Evolutionary conservation across 192 early-diverging fungal species (phyloP).

Genomic region (Backusella liffmaniae): DNA sequence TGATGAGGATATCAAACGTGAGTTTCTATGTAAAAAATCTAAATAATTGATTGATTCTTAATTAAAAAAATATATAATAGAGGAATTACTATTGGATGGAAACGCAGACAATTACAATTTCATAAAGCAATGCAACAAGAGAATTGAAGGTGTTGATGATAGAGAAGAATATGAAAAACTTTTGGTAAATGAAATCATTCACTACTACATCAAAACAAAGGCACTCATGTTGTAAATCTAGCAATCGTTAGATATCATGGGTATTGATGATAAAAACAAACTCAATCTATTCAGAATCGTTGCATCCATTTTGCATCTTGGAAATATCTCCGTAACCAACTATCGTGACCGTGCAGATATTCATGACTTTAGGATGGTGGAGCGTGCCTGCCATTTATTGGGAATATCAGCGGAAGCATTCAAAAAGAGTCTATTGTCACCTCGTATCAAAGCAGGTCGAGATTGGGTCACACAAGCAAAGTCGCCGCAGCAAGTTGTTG

Average conservation of each 20-base stretch:
- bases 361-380: slow-evolving; percentile 66
- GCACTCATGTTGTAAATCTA: slow-evolving; percentile 21
- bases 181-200: slow-evolving; percentile 42
- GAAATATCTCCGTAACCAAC: slow-evolving; percentile 85
- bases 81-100: slow-evolving; percentile 19
- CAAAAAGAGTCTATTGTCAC: slow-evolving; percentile 80
- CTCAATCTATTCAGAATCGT: slow-evolving; percentile 78
- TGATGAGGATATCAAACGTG: slow-evolving; percentile 69
- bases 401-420: slow-evolving; percentile 89
- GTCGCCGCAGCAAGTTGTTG: slow-evolving; percentile 81
- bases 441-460: slow-evolving; percentile 90
- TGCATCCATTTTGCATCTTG: slow-evolving; percentile 88
- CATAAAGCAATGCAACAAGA: slow-evolving; percentile 78
- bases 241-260: slow-evolving; percentile 83
- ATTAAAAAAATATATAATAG: neutral
- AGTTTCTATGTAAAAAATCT: neutral
- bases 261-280: slow-evolving; percentile 76
- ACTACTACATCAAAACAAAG: neutral
- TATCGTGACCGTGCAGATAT: slow-evolving; percentile 85
- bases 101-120: slow-evolving; percentile 47
- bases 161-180: slow-evolving; percentile 74
- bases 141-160: slow-evolving; percentile 95
- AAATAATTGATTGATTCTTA: neutral
- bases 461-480: slow-evolving; percentile 95
- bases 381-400: slow-evolving; percentile 93